Evolutionary conservation across 768 basidiomycete species (phyloP).

Genomic region (Crassisporium funariophilum): DNA sequence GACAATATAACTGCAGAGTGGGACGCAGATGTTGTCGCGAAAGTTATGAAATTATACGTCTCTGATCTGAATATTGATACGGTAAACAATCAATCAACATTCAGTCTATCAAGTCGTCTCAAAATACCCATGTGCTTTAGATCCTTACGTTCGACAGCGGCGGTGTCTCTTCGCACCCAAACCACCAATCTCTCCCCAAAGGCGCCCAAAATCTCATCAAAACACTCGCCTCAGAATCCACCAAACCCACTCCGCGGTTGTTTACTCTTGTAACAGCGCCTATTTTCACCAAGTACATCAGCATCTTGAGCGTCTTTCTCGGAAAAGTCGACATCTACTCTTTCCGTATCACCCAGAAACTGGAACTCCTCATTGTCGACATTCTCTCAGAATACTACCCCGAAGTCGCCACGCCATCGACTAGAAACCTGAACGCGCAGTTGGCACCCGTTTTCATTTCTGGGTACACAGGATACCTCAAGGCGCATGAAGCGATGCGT

Average conservation of each 20-base stretch:
- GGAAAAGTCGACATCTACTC: slow-evolving; percentile 47
- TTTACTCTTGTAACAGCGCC: slow-evolving; percentile 67
- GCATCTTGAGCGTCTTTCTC: slow-evolving; percentile 51
- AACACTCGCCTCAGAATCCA: slow-evolving; percentile 20
- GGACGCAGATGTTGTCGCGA: slow-evolving; percentile 61
- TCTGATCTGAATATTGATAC: slow-evolving; percentile 59
- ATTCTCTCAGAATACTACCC: slow-evolving; percentile 18
- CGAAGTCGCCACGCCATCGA: slow-evolving; percentile 8
- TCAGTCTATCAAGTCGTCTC: background rate
- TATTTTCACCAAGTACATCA: slow-evolving; percentile 59
- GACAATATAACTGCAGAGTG: slow-evolving; percentile 74
- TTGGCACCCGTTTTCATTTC: slow-evolving; percentile 54
- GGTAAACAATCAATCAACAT: slow-evolving; percentile 41
- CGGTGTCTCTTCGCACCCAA: slow-evolving; percentile 86
- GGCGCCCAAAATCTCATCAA: slow-evolving; percentile 52
- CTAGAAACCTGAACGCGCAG: slow-evolving; percentile 17
- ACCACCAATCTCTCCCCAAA: slow-evolving; percentile 72
- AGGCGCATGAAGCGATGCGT: slow-evolving; percentile 67
- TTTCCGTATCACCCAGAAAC: slow-evolving; percentile 23
- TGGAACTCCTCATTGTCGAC: slow-evolving; percentile 23
- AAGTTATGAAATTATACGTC: slow-evolving; percentile 61
- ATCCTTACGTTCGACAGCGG: slow-evolving; percentile 81
- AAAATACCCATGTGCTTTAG: slow-evolving; percentile 42
- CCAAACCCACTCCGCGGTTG: slow-evolving; percentile 37
- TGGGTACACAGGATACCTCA: slow-evolving; percentile 54